phyloP scores from a whole-genome alignment of 257 asterid species.

The Jacaranda mimosifolia region DNA sequence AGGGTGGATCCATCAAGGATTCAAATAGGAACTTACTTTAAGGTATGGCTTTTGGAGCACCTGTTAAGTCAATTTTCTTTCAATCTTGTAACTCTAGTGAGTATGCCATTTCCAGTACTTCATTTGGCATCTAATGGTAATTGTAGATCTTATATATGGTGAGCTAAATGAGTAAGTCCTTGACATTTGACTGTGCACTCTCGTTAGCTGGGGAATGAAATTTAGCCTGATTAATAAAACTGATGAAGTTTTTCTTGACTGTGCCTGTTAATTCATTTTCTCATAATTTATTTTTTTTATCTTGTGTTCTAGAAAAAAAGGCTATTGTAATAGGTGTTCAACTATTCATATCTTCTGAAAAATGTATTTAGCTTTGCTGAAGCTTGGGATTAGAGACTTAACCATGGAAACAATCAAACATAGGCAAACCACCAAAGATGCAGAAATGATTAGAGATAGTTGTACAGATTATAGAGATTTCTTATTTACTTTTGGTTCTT shows the following conservation, averaged over 20 bases:
- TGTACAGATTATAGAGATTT: not conserved
- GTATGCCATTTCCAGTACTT: conserved; percentile 4
- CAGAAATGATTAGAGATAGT: conserved; percentile 11
- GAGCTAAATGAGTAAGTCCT: not conserved
- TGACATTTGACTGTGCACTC: not conserved
- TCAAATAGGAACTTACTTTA: conserved; percentile 58
- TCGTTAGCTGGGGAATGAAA: conserved; percentile 20
- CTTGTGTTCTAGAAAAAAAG: not conserved
- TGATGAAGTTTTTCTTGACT: not conserved
- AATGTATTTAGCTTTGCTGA: conserved; percentile 16
- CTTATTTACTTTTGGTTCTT: not conserved
- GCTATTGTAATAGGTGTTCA: not conserved
- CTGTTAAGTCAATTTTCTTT: not conserved
- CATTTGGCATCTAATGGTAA: conserved; percentile 24
- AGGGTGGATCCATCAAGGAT: conserved; percentile 83
- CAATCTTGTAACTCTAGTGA: not conserved
- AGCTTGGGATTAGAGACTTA: not conserved
- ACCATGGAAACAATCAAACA: not conserved
- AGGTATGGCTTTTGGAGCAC: conserved; percentile 55
- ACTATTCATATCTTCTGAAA: conserved; percentile 14
- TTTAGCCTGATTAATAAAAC: conserved; percentile 18
- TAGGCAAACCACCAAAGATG: not conserved
- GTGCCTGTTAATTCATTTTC: not conserved
- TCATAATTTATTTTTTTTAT: not conserved
- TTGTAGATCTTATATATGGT: conserved; percentile 21